Base-by-base conservation (phyloP, 768 basidiomycete genomes). In the Lanmaoa pseudosensibilis region DNA sequence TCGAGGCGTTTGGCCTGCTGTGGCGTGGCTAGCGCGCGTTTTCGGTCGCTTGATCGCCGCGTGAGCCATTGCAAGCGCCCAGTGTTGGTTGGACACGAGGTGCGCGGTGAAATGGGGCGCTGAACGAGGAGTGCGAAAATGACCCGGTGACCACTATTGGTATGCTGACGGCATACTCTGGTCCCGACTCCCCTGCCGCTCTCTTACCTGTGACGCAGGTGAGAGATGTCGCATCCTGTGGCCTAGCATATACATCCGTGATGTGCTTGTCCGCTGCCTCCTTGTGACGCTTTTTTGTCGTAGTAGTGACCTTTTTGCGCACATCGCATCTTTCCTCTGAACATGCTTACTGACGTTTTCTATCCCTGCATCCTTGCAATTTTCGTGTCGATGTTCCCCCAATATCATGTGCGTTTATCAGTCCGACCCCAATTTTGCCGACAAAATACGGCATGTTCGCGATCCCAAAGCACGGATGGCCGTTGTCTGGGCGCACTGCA, bases 71-170 rank as follows among this genome's bases (percentile, higher is more conserved):
- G 75, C 79, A 83, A 77, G 77, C 81, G 81, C 80, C 76, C 84
- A 81, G 83, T 76, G 77, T 75, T 80, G 85, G 90, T 85, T 88
- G 89, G 89, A 84, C 87, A 85, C 87, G 86, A 79, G 83, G 87
- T 80, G 85, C 80, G 89, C 76, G 91, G 91, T 93, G 91, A 93
- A 93, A 93, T 87, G 92, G 91, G 89, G 90, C 89, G 90, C 90
- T 85, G 91, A 92, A 90, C 90, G 91, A 92, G 89, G 84, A 90
- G 89, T 88, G 90, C 84, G 84, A 84, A 85, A 83, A 44, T 34
- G 43, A 76, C 68, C 67, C 70, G 65, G 49, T 55, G 57, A 48
- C 51, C 61, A 54, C 11, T 19, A 19, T 27, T 11, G 46, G 57
- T 56, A 40, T 65, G 70, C 71, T 68, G 18, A 62, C 60, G 70